Evolutionary conservation across 2,329 filamentous ascomycete genomes (phyloP), one percentile per base, ranked within the genome.

Genomic region (Neonectria ditissima): DNA sequence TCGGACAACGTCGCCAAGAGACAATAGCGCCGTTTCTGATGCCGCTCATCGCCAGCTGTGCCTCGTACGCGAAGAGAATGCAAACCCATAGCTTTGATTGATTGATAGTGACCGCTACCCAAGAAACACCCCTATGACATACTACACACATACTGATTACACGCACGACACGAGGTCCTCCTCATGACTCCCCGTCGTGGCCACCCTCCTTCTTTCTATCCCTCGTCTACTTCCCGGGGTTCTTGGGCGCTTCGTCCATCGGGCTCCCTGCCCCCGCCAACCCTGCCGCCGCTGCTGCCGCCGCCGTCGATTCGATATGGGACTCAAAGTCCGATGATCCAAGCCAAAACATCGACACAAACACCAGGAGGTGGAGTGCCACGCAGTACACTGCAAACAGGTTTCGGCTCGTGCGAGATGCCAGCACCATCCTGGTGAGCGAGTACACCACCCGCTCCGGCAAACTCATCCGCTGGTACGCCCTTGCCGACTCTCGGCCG

Each of bases 311-410:
- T 51, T 87, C 84, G 55, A 90, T 79, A 66, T 84, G 82, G 69
- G 91, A 87, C 75, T 90, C 89, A 34, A 89, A 85, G 72, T 93
- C 88, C 30, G 84, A 82, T 4, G 88, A 87, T 63, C 92, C 92
- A 75, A 94, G 89, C 87, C 90, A 94, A 80, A 95, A 98, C 65
- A 98, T 82, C 78, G 93, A 91, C 70, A 91, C 84, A 75, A 99
- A 96, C 2, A 98, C 90, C 51, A 99, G 81, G 47, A 97, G 75
- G 81, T 99, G 96, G 69, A 99, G 84, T 34, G 90, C 93, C 37
- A 97, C 82, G 78, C 95, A 97, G 79, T 99, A 99, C 11, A 88
- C 89, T 0, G 94, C 96, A 80, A 99, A 99, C 63, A 99, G 78
- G 77, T 98, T 99, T 67, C 97, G 87, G 80, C 94, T 97, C 28